Conservation (phyloP, 1,284 basidiomycete species). For the Naganishia albida region DNA sequence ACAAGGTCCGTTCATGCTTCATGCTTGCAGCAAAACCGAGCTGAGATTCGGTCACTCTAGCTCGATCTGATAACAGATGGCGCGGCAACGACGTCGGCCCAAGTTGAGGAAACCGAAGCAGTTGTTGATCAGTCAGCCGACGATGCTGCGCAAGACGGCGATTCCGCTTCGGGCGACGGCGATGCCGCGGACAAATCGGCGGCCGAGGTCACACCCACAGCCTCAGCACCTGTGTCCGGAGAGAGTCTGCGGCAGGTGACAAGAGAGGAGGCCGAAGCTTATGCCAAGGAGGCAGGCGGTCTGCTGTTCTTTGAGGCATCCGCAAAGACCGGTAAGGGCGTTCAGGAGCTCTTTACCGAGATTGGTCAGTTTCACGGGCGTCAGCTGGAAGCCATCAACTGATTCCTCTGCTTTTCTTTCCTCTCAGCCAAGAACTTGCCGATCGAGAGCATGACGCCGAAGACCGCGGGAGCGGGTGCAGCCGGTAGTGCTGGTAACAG, state of each 20-base stretch:
- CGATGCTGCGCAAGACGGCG: conserved; percentile 77
- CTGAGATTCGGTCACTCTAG: conserved; percentile 38
- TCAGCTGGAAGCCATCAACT: too few relatives aligned
- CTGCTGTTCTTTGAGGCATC: conserved; percentile 96
- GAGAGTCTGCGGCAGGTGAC: conserved; percentile 83
- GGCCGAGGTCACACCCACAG: conserved; percentile 43
- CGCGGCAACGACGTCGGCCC: conserved; percentile 42
- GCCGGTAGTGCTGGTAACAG: conserved; percentile 13
- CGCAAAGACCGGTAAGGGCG: conserved; percentile 95
- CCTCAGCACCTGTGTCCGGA: conserved; percentile 54
- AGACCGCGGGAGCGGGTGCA: conserved; percentile 12
- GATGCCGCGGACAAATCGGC: conserved; percentile 77
- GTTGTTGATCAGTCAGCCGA: conserved; percentile 53
- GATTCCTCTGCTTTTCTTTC: not conserved
- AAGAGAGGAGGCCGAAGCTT: conserved; percentile 91
- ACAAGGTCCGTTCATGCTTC: conserved; percentile 63
- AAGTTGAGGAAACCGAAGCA: conserved; percentile 59
- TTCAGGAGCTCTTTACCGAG: conserved; percentile 97
- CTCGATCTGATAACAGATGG: conserved; percentile 82
- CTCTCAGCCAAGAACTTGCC: conserved; percentile 34
- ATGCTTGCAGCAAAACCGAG: not conserved
- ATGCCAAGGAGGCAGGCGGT: conserved; percentile 82
- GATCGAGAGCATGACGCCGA: conserved; percentile 32
- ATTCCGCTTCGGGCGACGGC: conserved; percentile 54
- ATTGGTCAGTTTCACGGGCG: conserved; percentile 66